Evolutionary conservation across 257 asterid species (phyloP), one percentile per base, ranked within the genome.

Genomic region (Misopates orontium): DNA sequence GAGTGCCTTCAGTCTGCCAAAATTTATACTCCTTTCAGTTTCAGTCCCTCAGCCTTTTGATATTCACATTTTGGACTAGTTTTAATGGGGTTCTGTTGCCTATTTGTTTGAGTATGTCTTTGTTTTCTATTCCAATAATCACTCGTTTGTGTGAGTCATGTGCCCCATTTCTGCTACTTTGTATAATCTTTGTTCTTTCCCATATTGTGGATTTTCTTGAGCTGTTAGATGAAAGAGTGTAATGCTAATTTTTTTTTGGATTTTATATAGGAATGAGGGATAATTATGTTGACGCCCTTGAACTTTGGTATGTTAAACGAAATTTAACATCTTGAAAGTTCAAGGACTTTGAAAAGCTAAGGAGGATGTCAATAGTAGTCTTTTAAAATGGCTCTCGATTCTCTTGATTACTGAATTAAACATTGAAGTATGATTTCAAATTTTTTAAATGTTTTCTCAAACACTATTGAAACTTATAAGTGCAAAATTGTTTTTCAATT

Each of bases 21-120:
- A 25, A 75, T 65, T 7, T 32, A 49, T 57, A 69, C 60, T 69
- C 69, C 64, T 75, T 78, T 76, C 82, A 76, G 72, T 82, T 75
- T 82, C 80, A 67, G 64, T 23, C 74, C 71, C 28, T 23, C 55
- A 47, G 47, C 64, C 61, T 67, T 67, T 42, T 39, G 56, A 54
- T 54, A 40, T 66, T 16, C 36, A 19, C 28, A 4, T 54, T 68
- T 77, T 80, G 82, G 76, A 67, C 69, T 80, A 68, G 45, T 68
- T 71, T 62, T 57, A 28, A 24, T 59, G 49, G 31, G 64, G 78
- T 73, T 68, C 31, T 53, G 68, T 39, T 58, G 71, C 75, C 42
- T 55, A 18, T 52, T 71, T 49, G 40, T 56, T 58, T 60, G 44
- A 18, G 39, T 59, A 23, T 56, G 54, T 60, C 36, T 28, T 36